Evolutionary conservation across 495 filamentous ascomycete species (phyloP), one percentile per base, ranked within the genome.

Genomic region (Massariosphaeria phaeospora): DNA sequence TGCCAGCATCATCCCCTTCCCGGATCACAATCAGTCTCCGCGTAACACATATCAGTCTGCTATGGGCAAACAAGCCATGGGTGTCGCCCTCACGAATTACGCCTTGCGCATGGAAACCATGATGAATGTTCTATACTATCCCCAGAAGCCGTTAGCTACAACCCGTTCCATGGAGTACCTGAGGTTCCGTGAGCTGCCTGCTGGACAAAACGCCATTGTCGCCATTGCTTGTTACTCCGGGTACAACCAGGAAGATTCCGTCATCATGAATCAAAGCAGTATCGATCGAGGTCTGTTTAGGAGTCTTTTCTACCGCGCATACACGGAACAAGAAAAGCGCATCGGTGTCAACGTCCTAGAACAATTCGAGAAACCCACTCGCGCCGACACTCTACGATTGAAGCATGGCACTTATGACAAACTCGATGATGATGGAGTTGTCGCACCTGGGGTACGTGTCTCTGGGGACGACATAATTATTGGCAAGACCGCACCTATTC

Each of bases 31-130:
- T 68, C 93, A 91, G 80, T 96, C 90, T 52, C 93, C 93, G 55
- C 81, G 94, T 84, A 97, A 97, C 67, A 99, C 93, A 3, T 97
- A 97, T 72, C 94, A 99, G 67, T 96, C 93, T 62, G 93, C 93
- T 65, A 99, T 99, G 93, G 93, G 93, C 73, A 99, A 99, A 74
- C 93, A 99, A 77, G 93, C 93, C 42, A 99, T 99, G 94, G 93
- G 93, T 64, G 89, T 96, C 51, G 96, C 95, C 76, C 79, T 97
- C 30, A 97, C 94, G 11, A 99, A 97, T 66, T 97, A 90, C 66
- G 79, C 85, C 21, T 83, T 90, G 52, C 89, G 93, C 48, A 96
- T 97, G 93, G 93, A 99, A 63, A 99, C 93, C 13, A 97, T 99
- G 93, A 85, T 89, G 41, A 97, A 99, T 63, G 94, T 97, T 66